Base-by-base conservation (phyloP, 352 stramenopile genomes). In the Phytopythium vexans region DNA sequence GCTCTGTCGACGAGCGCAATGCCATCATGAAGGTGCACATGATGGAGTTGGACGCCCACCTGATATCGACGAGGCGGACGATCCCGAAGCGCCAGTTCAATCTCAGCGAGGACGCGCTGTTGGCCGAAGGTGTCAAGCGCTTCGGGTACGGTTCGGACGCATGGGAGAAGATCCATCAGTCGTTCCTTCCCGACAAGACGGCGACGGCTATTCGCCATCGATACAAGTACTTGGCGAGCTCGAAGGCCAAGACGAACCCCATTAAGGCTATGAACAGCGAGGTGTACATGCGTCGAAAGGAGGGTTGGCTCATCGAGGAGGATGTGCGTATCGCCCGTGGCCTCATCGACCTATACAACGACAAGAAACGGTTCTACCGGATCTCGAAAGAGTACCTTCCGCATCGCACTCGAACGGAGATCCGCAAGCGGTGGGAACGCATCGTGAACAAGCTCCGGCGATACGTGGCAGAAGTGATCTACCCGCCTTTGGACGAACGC, bases 291-390 rank as follows among this genome's bases (percentile, higher is more conserved):
- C 62, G 74, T 0, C 64, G 72, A 31, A 71, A 67, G 34, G 64
- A 66, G 15, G 60, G 56, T 14, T 94, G 82, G 82, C 56, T 89
- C 46, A 59, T 92, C 6, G 85, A 94, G 71, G 85, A 94, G 52
- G 85, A 94, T 41, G 44, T 94, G 32, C 77, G 84, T 5, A 73
- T 94, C 47, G 72, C 73, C 4, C 74, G 84, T n/a, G 84, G 82
- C 5, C 66, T 90, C 16, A 55, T 87, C 41, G 77, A 86, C 48
- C 80, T 88, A 8, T 68, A 77, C 54, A 60, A 74, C n/a, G 76
- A 89, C 44, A 81, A 73, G 16, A 70, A 77, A 41, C 70, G 71
- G 12, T 94, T 89, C 64, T 62, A 77, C 33, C 68, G 69, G 12
- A 74, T 92, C 9, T 64, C 68, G 0, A 71, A 67, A n/a, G 66